Evolutionary conservation across 768 basidiomycete genomes (phyloP).

Genomic region (Botryobasidium botryosum): DNA sequence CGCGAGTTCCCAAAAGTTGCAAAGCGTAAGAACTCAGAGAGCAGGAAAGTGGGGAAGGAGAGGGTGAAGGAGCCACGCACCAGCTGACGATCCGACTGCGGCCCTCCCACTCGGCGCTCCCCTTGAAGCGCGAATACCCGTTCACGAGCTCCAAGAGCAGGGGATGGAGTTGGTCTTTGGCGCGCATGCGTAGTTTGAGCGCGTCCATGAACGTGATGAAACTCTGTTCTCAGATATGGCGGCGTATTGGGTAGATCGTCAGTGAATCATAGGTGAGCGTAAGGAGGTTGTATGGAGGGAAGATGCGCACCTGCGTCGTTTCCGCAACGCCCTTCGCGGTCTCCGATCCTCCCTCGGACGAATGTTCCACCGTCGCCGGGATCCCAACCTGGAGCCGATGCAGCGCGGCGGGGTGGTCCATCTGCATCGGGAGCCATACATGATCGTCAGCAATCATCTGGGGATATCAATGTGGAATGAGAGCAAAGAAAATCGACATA

Average conservation of each 20-base stretch:
- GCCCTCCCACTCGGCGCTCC: conserved; percentile 92
- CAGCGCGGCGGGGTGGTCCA: conserved; percentile 86
- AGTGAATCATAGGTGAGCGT: not conserved
- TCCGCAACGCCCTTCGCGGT: conserved; percentile 96
- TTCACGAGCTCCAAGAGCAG: conserved; percentile 91
- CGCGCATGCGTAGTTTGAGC: conserved; percentile 77
- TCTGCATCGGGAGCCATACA: conserved; percentile 37
- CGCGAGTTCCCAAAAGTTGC: not conserved
- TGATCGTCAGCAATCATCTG: too few species aligned
- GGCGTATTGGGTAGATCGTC: not conserved
- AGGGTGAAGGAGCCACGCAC: conserved; percentile 27
- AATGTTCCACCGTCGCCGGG: conserved; percentile 92
- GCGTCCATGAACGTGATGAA: conserved; percentile 99
- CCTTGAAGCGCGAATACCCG: conserved; percentile 86
- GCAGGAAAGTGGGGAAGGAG: not conserved
- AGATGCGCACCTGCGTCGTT: conserved; percentile 65
- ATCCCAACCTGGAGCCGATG: conserved; percentile 85
- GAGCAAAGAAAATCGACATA: conserved; percentile 29
- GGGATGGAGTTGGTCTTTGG: conserved; percentile 93
- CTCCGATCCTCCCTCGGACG: conserved; percentile 80
- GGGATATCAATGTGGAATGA: too few species aligned
- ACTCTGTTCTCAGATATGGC: conserved; percentile 35
- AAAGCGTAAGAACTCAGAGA: not conserved
- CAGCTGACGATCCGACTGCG: conserved; percentile 85
- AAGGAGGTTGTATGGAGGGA: not conserved